A percentile compares a stretch with the other conserved stretches of the same genome.
These are phyloP conservation scores for Carex myosuroides DNA, from an alignment of 176 grass and related monocot species.

Conservation along the genomic window DNA sequence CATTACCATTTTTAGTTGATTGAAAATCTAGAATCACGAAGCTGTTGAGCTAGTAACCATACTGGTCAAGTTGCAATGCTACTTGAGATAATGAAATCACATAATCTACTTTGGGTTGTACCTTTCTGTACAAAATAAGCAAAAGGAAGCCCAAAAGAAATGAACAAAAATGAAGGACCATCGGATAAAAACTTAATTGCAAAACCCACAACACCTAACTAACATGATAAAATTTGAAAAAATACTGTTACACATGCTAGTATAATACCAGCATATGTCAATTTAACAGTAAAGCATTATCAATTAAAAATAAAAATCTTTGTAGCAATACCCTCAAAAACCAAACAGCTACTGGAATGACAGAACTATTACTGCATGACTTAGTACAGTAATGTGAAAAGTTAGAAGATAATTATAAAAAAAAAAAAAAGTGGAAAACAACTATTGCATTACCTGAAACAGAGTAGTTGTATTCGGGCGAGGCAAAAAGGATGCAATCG, in stretches of 20 bases:
- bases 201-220: not conserved
- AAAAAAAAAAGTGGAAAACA: not conserved
- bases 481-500: conserved; percentile 70
- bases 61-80: not conserved
- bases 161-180: not conserved
- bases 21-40: not conserved
- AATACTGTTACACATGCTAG: not conserved
- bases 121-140: not conserved
- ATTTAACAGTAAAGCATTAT: not conserved
- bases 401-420: not conserved
- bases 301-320: not conserved
- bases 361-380: not conserved
- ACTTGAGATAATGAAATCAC: not conserved
- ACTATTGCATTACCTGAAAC: conserved; percentile 31
- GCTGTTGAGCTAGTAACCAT: not conserved
- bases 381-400: not conserved
- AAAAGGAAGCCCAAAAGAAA: too few relatives aligned
- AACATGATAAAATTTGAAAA: not conserved
- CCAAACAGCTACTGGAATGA: not conserved
- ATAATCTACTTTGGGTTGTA: not conserved
- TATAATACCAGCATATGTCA: not conserved
- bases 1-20: not conserved
- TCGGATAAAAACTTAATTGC: not conserved
- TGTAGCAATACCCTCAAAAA: not conserved
- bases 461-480: conserved; percentile 86